Evolutionary conservation across 768 basidiomycete species (phyloP).

Genomic region (Inosperma sp.): DNA sequence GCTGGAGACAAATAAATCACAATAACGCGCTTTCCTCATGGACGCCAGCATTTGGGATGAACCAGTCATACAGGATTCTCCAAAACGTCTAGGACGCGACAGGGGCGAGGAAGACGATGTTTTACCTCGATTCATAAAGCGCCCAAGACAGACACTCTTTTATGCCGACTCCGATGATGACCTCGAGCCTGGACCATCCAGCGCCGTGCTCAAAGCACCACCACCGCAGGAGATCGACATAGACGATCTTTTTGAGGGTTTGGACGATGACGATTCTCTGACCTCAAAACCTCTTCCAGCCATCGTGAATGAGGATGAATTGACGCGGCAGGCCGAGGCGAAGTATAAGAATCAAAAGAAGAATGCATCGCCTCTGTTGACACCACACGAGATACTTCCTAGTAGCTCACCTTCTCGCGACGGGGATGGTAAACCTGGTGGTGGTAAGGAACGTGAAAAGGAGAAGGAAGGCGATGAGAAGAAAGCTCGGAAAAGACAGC

Average conservation of each 20-base stretch:
- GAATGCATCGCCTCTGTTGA: constrained; percentile 24
- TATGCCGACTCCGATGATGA: constrained; percentile 57
- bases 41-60: constrained; percentile 58
- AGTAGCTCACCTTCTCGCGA: constrained; percentile 45
- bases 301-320: constrained; percentile 47
- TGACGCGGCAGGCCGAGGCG: constrained; percentile 53
- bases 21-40: constrained; percentile 43
- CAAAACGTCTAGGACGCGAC: constrained; percentile 11
- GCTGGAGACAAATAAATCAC: constrained; percentile 30
- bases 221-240: constrained; percentile 47
- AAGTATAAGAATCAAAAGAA: constrained; percentile 39
- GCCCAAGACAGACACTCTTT: constrained; percentile 46
- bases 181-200: constrained; percentile 30
- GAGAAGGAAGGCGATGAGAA: constrained; percentile 30
- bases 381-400: constrained; percentile 43
- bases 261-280: constrained; percentile 35
- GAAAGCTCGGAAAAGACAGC: constrained; percentile 47
- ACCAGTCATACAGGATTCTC: constrained; percentile 33
- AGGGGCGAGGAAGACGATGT: constrained; percentile 20
- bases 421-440: constrained; percentile 12
- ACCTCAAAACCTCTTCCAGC: constrained; percentile 45
- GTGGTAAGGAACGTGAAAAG: constrained; percentile 22
- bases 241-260: constrained; percentile 39
- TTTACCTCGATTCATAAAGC: constrained; percentile 30
- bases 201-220: constrained; percentile 27